A percentile compares a stretch with the other conserved stretches of the same genome.
phyloP scores from a whole-genome alignment of 1,284 basidiomycete species.

The Apiotrichum domesticum region DNA sequence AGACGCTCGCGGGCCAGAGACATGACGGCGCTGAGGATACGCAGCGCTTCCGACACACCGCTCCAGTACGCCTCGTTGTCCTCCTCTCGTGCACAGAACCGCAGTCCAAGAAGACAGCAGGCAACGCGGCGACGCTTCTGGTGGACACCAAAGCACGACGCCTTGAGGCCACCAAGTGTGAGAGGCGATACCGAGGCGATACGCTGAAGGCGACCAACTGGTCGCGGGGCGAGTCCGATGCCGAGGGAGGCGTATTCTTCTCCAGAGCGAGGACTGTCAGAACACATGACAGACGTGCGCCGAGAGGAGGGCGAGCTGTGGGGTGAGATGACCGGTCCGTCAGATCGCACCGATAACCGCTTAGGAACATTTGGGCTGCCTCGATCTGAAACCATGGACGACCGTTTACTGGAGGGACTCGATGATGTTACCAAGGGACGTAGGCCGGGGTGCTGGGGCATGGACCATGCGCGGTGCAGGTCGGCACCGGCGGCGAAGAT shows the following conservation, averaged over 20 bases:
- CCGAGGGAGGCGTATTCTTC: neutral
- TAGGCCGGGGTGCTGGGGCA: constrained; percentile 7
- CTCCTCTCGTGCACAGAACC: constrained; percentile 16
- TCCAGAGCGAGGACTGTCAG: neutral
- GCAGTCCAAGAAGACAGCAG: constrained; percentile 38
- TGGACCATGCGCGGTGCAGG: constrained; percentile 10
- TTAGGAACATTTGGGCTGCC: neutral
- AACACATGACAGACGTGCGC: constrained; percentile 6
- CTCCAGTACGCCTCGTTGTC: constrained; percentile 25
- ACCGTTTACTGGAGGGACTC: constrained; percentile 4
- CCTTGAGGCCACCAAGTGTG: constrained; percentile 35
- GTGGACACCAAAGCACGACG: constrained; percentile 37
- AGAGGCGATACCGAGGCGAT: constrained; percentile 30
- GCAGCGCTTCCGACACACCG: constrained; percentile 20
- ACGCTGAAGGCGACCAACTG: neutral
- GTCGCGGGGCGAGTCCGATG: neutral
- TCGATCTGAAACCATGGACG: constrained; percentile 4
- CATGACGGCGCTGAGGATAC: constrained; percentile 17
- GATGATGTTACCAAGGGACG: neutral
- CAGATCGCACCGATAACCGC: neutral
- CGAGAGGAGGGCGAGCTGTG: neutral
- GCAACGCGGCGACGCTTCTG: constrained; percentile 34
- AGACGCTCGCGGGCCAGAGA: constrained; percentile 17
- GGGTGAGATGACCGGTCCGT: neutral
- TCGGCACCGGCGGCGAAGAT: constrained; percentile 3